Evolutionary conservation across 2,329 filamentous ascomycete species (phyloP).

Genomic region (Periconia macrospinosa): DNA sequence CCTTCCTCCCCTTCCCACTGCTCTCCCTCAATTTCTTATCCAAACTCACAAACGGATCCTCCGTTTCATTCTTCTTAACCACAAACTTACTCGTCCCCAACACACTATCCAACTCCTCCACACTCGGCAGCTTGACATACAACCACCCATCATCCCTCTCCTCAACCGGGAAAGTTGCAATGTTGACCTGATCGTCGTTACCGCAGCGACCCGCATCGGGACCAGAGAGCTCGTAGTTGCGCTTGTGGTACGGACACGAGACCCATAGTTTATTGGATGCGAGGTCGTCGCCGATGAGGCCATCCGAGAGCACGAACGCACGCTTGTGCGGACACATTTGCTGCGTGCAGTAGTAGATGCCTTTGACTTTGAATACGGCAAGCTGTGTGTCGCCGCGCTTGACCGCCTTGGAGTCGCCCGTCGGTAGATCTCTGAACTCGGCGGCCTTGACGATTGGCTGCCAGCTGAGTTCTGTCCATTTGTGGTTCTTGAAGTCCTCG

Average conservation of each 20-base stretch:
- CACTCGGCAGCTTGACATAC: slow-evolving; percentile 77
- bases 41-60: slow-evolving; percentile 57
- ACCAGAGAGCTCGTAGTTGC: slow-evolving; percentile 78
- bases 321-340: slow-evolving; percentile 96
- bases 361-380: slow-evolving; percentile 80
- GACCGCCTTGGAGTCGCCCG: slow-evolving; percentile 74
- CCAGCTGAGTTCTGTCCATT: slow-evolving; percentile 73
- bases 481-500: slow-evolving; percentile 71
- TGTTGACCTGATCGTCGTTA: slow-evolving; percentile 74
- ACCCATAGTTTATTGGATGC: slow-evolving; percentile 73
- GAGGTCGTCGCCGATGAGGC: slow-evolving; percentile 72
- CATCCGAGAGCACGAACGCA: slow-evolving; percentile 85
- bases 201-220: slow-evolving; percentile 69
- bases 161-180: slow-evolving; percentile 80
- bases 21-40: slow-evolving; percentile 57
- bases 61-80: slow-evolving; percentile 70
- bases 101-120: slow-evolving; percentile 77
- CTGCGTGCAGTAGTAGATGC: slow-evolving; percentile 81
- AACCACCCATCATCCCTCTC: slow-evolving; percentile 75
- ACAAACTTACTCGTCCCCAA: slow-evolving; percentile 79
- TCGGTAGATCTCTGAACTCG: slow-evolving; percentile 70
- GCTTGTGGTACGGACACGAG: slow-evolving; percentile 85
- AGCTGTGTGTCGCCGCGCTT: slow-evolving; percentile 89
- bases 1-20: slow-evolving; percentile 57
- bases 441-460: slow-evolving; percentile 73